These are phyloP conservation scores for Nicotiana tabacum DNA, from an alignment of 257 asterid species.

Conservation along the genomic window DNA sequence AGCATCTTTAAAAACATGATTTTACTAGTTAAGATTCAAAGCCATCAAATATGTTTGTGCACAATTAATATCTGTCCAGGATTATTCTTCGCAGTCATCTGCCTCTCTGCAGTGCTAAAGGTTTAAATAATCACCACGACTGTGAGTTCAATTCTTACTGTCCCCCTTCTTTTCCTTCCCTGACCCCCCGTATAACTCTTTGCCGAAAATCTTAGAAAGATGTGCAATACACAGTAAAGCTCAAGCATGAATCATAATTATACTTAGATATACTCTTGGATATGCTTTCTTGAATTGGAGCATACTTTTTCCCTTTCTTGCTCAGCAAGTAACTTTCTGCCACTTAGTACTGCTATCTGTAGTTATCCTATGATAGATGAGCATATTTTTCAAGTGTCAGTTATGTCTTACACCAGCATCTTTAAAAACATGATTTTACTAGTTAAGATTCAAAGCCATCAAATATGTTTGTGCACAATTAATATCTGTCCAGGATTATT, in stretches of 20 bases:
- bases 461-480: background rate
- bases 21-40: background rate
- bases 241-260: background rate
- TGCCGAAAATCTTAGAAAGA: background rate
- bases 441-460: background rate
- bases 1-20: background rate
- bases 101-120: background rate
- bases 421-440: background rate
- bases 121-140: background rate
- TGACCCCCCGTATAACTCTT: background rate
- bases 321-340: background rate
- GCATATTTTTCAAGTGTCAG: background rate
- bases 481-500: background rate
- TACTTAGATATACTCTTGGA: background rate
- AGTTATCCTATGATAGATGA: background rate
- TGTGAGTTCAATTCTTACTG: background rate
- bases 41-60: background rate
- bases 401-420: background rate
- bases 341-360: background rate
- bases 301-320: background rate
- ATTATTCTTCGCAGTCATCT: background rate
- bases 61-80: background rate
- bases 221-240: background rate
- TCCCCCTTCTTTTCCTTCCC: no score
- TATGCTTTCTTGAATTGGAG: background rate